Evolutionary conservation across 148 eudicot species (phyloP).

Genomic region (Arbutus unedo): DNA sequence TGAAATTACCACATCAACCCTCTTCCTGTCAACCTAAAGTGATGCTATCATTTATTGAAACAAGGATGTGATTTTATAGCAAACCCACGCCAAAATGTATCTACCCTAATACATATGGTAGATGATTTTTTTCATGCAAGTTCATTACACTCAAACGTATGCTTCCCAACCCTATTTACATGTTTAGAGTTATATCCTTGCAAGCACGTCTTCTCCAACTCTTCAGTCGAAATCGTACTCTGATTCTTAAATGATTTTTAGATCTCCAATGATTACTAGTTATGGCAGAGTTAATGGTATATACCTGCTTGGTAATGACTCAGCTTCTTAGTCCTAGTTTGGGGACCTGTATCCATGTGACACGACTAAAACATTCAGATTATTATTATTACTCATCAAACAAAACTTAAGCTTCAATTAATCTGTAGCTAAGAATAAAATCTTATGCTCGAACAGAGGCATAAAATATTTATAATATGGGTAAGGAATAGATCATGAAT

Average conservation of each 20-base stretch:
- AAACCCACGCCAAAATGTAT: not conserved
- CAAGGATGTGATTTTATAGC: not conserved
- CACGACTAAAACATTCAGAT: constrained; percentile 18
- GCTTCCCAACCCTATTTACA: not conserved
- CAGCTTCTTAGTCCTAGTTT: constrained; percentile 26
- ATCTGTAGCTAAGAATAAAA: not conserved
- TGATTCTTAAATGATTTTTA: not conserved
- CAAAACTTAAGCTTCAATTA: not conserved
- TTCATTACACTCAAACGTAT: no score
- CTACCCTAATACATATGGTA: not conserved
- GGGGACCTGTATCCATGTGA: constrained; percentile 23
- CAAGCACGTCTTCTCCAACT: not conserved
- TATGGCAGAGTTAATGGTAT: not conserved
- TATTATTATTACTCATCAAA: not conserved
- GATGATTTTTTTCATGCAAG: not conserved
- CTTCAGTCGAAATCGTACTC: not conserved
- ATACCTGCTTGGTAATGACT: constrained; percentile 30
- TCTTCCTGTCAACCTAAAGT: not conserved
- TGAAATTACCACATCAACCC: not conserved
- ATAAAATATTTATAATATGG: not conserved
- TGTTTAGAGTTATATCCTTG: not conserved
- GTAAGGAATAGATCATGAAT: not conserved
- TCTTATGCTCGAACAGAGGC: not conserved
- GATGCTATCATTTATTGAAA: not conserved
- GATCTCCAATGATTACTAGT: not conserved